Base-by-base conservation (phyloP, 257 asterid species). In the Henckelia pumila region DNA sequence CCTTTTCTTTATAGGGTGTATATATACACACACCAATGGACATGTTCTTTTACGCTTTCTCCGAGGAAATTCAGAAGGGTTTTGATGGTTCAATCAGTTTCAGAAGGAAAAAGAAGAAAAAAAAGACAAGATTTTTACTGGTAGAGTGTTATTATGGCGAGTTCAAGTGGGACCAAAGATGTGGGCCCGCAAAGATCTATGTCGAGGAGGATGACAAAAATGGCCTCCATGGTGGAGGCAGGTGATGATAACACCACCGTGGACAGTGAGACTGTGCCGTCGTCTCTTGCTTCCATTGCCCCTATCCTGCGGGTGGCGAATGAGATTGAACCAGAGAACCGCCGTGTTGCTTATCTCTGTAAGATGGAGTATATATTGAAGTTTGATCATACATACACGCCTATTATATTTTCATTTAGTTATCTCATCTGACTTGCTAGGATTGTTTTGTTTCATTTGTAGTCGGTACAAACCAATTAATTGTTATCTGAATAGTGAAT, bases 251-350 rank as follows among this genome's bases (percentile, higher is more conserved):
- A 72, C 47, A 76, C 69, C 32, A 84, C 90, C 56, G 84, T 86
- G 1, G 95, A 90, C 70, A 94, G 99, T 69, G 99, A 94, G 83
- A 79, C 82, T 29, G 99, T 94, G 80, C 99, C 99, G 10, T 89
- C 96, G 19, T 84, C 99, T 1, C 77, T 94, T 79, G 94, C 95
- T 3, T 65, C 83, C 56, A 81, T 94, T 50, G 95, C 89, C 37
- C 99, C 97, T 1, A 88, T 88, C 17, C 97, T 94, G 64, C 95
- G 99, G 60, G 97, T 87, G 30, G 99, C 99, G 3, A 88, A 94
- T 71, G 91, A 94, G 77, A 73, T 94, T 32, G 97, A 88, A 82
- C 64, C 56, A 28, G 89, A 83, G 29, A 83, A 85, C 60, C 81
- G 86, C 1, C 73, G 84, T 32, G 95, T 91, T 75, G 97, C 99